These are phyloP conservation scores for Trametes polyzona DNA, from an alignment of 1,284 basidiomycete genomes.

Conservation along the genomic window DNA sequence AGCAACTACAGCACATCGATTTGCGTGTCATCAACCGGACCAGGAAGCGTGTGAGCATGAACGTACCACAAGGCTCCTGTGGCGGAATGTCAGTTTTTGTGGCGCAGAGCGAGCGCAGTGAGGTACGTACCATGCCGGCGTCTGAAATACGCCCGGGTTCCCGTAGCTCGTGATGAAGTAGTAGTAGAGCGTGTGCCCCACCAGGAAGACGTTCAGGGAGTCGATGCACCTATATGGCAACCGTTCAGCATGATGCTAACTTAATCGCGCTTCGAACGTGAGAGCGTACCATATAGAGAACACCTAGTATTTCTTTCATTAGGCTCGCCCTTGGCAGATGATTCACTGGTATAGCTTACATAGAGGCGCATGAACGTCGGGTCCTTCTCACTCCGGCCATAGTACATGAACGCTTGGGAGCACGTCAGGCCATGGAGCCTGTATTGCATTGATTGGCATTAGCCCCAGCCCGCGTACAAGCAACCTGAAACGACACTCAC, in stretches of 20 bases:
- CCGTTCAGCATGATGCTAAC: neutral
- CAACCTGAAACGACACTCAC: neutral
- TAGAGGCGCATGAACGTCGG: neutral
- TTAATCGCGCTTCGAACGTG: neutral
- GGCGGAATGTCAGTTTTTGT: neutral
- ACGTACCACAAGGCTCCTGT: slow-evolving; percentile 29
- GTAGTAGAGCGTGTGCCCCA: slow-evolving; percentile 24
- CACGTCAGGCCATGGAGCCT: slow-evolving; percentile 25
- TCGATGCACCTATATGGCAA: slow-evolving; percentile 17
- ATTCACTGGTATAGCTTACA: slow-evolving; percentile 13
- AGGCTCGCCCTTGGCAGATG: too few relatives aligned
- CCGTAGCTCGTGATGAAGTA: slow-evolving; percentile 24
- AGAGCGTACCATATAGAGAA: slow-evolving; percentile 14
- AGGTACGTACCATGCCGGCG: slow-evolving; percentile 20
- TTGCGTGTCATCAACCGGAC: neutral
- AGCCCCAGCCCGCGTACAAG: neutral
- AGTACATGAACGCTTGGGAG: slow-evolving; percentile 25
- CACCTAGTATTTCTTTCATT: too few relatives aligned
- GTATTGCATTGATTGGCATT: neutral
- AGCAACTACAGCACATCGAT: neutral
- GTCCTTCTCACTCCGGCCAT: slow-evolving; percentile 14
- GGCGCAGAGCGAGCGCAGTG: neutral
- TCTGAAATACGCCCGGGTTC: slow-evolving; percentile 11
- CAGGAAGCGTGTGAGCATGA: neutral
- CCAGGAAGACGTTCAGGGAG: slow-evolving; percentile 17